These are phyloP conservation scores for Acacia crassicarpa DNA, from an alignment of 306 rosid genomes.

Conservation along the genomic window DNA sequence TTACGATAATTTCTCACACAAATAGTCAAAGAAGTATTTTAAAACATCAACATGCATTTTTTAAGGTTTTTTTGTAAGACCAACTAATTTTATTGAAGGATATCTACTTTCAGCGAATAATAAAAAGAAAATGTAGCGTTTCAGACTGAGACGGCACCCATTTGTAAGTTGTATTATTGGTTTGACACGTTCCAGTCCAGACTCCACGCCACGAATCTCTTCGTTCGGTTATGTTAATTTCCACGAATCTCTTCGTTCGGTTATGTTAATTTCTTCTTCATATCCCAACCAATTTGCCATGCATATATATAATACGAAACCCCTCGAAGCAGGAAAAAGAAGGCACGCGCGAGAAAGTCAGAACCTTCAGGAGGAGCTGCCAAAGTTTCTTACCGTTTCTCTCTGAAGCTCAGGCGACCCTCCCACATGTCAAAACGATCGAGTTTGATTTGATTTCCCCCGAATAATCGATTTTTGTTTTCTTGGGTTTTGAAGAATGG, in stretches of 20 bases:
- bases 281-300: background rate
- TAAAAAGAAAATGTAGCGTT: no score
- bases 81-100: no score
- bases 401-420: background rate
- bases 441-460: background rate
- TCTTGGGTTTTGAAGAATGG: slow-evolving; percentile 25
- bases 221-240: background rate
- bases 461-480: background rate
- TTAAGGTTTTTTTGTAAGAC: no score
- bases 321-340: background rate
- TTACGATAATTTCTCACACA: no score
- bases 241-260: slow-evolving; percentile 46
- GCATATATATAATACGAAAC: background rate
- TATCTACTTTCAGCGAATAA: no score
- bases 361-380: background rate
- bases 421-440: background rate
- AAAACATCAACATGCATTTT: no score
- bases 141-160: background rate
- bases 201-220: slow-evolving; percentile 63
- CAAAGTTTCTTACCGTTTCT: background rate
- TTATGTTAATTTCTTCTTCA: background rate
- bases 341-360: background rate
- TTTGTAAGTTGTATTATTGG: background rate
- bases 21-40: no score
- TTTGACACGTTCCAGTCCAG: slow-evolving; percentile 60